Percentiles rank a stretch among this genome's conserved stretches.
Evolutionary conservation across 2,329 filamentous ascomycete species (phyloP).

Genomic region (Phyllosticta citriasiana): DNA sequence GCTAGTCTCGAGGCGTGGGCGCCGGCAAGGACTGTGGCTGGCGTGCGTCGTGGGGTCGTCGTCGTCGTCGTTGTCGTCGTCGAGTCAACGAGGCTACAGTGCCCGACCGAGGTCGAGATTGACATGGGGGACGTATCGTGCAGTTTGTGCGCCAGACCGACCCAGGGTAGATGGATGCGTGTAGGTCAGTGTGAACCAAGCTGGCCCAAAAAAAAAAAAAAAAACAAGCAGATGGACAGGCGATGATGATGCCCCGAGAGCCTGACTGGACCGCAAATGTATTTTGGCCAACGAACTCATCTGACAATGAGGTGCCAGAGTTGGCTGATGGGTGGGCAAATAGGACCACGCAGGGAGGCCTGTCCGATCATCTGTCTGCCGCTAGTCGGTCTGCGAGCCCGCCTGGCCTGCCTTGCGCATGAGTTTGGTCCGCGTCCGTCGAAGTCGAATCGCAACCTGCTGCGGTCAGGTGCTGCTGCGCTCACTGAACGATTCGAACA

Average conservation of each 20-base stretch:
- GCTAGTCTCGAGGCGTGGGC: background rate
- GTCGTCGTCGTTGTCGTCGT: background rate
- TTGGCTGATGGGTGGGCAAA: background rate
- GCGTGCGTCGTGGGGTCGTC: background rate
- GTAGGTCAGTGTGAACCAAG: too few relatives aligned
- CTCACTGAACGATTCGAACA: background rate
- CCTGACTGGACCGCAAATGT: background rate
- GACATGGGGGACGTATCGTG: background rate
- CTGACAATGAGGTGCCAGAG: background rate
- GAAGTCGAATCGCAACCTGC: background rate
- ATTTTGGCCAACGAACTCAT: background rate
- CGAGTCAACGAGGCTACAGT: background rate
- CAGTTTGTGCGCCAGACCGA: background rate
- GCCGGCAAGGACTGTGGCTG: background rate
- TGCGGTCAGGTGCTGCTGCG: too few relatives aligned
- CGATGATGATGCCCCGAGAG: background rate
- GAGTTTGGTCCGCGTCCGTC: background rate
- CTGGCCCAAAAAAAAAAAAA: background rate
- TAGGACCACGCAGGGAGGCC: background rate
- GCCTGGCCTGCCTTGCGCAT: background rate
- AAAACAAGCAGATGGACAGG: background rate
- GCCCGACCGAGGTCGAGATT: background rate
- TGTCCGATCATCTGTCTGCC: background rate
- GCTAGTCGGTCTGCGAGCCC: background rate
- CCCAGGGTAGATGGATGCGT: background rate